phyloP scores from a whole-genome alignment of 1,284 basidiomycete genomes.

The Pseudozyma flocculosa region DNA sequence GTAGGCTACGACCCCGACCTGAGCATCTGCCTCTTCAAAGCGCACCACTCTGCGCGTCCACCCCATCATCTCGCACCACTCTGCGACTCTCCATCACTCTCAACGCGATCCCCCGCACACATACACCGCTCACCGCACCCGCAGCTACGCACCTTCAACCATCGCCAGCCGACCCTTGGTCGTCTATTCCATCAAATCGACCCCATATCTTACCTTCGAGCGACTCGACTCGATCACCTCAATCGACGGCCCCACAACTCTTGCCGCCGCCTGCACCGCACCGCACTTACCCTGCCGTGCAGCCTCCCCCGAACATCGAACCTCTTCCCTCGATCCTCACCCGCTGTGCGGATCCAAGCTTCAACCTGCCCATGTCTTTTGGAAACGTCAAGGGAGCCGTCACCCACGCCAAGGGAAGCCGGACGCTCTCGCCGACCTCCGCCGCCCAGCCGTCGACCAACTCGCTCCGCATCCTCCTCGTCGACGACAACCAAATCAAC shows the following conservation, averaged over 20 bases:
- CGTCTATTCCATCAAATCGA: too few relatives aligned
- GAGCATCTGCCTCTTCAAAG: conserved; percentile 6
- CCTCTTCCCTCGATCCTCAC: neutral
- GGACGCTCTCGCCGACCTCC: conserved; percentile 9
- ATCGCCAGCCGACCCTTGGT: too few relatives aligned
- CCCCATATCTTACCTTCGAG: too few relatives aligned
- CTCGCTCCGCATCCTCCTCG: conserved; percentile 43
- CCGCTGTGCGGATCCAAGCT: neutral
- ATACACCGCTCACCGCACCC: neutral
- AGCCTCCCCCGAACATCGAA: neutral
- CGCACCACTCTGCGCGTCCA: conserved; percentile 28
- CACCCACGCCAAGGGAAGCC: conserved; percentile 6
- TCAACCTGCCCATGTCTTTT: conserved; percentile 12
- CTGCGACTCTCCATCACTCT: neutral
- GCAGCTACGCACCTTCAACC: too few relatives aligned
- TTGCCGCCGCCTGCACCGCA: too few relatives aligned
- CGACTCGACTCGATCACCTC: too few relatives aligned
- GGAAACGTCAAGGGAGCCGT: neutral
- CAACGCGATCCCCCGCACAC: conserved; percentile 1
- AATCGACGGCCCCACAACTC: too few relatives aligned
- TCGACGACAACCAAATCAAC: conserved; percentile 52
- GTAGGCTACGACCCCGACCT: conserved; percentile 14
- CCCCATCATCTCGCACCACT: neutral
- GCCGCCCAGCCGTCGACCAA: conserved; percentile 11
- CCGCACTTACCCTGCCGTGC: neutral